phyloP scores from a whole-genome alignment of 495 filamentous ascomycete genomes.

The Aspergillus baeticus region DNA sequence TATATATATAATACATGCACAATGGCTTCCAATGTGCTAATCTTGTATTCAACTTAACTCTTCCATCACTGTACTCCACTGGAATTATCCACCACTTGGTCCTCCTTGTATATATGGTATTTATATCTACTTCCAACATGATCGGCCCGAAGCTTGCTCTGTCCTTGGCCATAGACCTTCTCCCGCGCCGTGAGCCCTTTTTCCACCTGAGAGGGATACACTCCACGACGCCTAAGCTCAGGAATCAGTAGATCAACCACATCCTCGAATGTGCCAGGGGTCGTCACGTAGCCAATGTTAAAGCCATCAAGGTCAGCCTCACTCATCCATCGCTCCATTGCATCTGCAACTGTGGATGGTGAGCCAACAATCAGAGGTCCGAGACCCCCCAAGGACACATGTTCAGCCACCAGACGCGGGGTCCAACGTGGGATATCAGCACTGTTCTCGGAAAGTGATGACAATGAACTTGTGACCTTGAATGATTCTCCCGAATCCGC shows the following conservation, averaged over 20 bases:
- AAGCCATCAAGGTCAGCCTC: conserved; percentile 65
- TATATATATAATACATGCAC: no score
- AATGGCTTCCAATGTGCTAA: no score
- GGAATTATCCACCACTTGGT: no score
- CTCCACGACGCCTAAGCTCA: conserved; percentile 42
- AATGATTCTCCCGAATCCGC: conserved; percentile 58
- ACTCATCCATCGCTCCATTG: conserved; percentile 59
- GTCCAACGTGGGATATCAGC: conserved; percentile 55
- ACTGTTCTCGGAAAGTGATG: conserved; percentile 28
- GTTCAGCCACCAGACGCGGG: conserved; percentile 58
- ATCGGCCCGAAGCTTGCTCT: background rate
- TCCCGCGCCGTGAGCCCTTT: conserved; percentile 38
- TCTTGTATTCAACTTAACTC: no score
- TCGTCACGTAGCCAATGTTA: conserved; percentile 57
- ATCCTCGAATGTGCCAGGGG: conserved; percentile 63
- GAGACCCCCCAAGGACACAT: conserved; percentile 57
- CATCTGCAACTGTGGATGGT: conserved; percentile 56
- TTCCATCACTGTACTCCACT: no score
- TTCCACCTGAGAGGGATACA: conserved; percentile 45
- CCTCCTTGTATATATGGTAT: no score
- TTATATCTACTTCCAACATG: conserved; percentile 9
- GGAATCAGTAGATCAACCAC: conserved; percentile 49
- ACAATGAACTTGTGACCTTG: conserved; percentile 32
- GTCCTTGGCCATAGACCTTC: conserved; percentile 38
- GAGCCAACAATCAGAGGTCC: conserved; percentile 56